Evolutionary conservation across 2,329 filamentous ascomycete genomes (phyloP), one percentile per base, ranked within the genome.

Genomic region (Penicillium sp.): DNA sequence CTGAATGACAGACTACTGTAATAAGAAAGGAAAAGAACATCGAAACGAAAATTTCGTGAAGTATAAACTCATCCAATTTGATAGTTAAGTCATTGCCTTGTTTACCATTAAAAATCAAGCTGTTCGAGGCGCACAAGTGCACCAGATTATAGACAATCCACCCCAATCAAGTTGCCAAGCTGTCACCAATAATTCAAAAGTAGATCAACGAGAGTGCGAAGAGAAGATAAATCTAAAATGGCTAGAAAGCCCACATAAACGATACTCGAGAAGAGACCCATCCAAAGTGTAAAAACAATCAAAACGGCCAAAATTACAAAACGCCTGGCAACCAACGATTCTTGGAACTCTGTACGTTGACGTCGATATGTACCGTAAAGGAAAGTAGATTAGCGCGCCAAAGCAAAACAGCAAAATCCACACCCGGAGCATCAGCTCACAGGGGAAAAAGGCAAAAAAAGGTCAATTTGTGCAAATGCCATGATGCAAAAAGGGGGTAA

Each of bases 351-450:
- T 52, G 43, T 61, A 62, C 58, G 57, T 56, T 51, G 56, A 60
- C 47, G 45, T 59, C 58, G 53, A 60, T 63, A 63, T 65, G 60
- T 65, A 64, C 61, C 54, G 46, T 44, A 40, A 55, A 53, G 31
- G 29, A 51, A 46, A 49, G 25, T 27, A 49, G 52, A 55, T 45
- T 26, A 52, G 31, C 33, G 46, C 51, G 51, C 55, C 58, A 53
- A 51, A 51, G 37, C 46, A 53, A 49, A 31, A 44, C 20, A 46
- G n/a, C 26, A 18, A 33, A 18, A 27, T 9, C 7, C 43, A 14
- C 43, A 11, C 43, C 43, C 15, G 43, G 11, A 37, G 33, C 33
- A 8, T 18, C 25, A 31, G 43, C 43, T 46, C n/a, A 11, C 43
- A 14, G 25, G 12, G 25, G 27, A 12, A 27, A 31, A 26, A 40